Evolutionary conservation across 1,139 yeast species (phyloP).

Genomic region (Hansenula lynferdii): DNA sequence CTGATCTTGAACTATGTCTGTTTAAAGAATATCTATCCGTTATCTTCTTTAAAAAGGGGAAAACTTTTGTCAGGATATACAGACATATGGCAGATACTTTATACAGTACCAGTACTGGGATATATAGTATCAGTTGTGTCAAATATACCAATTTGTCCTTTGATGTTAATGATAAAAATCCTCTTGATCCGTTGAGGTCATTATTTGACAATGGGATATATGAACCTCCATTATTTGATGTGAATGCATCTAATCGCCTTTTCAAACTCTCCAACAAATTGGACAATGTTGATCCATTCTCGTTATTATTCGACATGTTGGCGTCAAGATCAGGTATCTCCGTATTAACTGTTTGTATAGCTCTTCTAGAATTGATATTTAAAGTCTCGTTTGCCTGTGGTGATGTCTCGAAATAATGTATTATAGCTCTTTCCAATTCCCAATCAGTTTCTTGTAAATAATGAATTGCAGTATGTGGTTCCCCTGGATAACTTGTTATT

Average conservation of each 20-base stretch:
- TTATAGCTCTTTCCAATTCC: slow-evolving; percentile 25
- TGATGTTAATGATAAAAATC: slow-evolving; percentile 10
- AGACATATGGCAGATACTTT: slow-evolving; percentile 10
- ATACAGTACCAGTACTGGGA: slow-evolving; percentile 17
- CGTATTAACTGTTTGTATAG: background rate
- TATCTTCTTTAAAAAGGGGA: slow-evolving; percentile 16
- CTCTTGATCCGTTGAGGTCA: slow-evolving; percentile 4
- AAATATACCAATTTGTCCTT: slow-evolving; percentile 14
- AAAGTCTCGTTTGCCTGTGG: slow-evolving; percentile 19
- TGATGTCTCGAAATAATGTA: slow-evolving; percentile 17
- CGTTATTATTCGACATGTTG: no score
- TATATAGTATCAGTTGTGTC: slow-evolving; percentile 14
- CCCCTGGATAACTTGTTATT: slow-evolving; percentile 23
- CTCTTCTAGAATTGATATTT: slow-evolving; percentile 13
- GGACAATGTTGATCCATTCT: slow-evolving; percentile 1
- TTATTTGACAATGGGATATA: slow-evolving; percentile 11
- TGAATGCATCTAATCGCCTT: slow-evolving; percentile 1
- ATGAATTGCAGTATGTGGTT: slow-evolving; percentile 21
- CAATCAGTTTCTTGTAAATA: slow-evolving; percentile 22
- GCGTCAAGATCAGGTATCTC: slow-evolving; percentile 3
- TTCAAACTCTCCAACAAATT: background rate
- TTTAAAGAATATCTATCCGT: slow-evolving; percentile 18
- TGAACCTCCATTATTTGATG: slow-evolving; percentile 3
- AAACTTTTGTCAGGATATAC: slow-evolving; percentile 11
- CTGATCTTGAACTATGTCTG: slow-evolving; percentile 23